Evolutionary conservation across 139 green algal genomes (phyloP).

Genomic region (Zygnema circumcarinatum): DNA sequence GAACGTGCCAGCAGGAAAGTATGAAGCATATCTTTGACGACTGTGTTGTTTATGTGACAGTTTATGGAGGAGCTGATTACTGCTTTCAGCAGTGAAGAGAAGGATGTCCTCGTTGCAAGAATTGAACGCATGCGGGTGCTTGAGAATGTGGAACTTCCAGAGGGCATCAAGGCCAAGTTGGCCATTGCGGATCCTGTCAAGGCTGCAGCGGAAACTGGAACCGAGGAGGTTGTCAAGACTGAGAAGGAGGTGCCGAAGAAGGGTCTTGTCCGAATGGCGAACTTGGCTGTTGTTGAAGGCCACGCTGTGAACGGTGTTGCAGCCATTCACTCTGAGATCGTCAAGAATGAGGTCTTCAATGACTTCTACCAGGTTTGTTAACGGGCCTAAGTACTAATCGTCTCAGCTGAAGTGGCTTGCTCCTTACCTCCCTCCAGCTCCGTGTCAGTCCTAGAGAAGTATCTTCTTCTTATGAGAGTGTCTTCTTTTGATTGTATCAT

Average conservation of each 20-base stretch:
- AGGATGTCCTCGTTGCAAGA: constrained; percentile 85
- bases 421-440: neutral
- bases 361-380: constrained; percentile 77
- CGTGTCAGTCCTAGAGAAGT: neutral
- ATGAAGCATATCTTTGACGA: neutral
- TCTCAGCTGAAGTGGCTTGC: neutral
- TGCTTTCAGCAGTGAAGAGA: constrained; percentile 72
- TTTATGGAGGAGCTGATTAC: constrained; percentile 39
- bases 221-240: constrained; percentile 19
- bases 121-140: constrained; percentile 76
- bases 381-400: neutral
- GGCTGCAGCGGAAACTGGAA: constrained; percentile 24
- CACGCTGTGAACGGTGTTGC: constrained; percentile 91
- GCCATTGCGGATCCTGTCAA: constrained; percentile 29
- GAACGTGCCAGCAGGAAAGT: neutral
- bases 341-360: constrained; percentile 90
- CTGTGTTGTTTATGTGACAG: no score
- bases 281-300: constrained; percentile 88
- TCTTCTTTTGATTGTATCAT: neutral
- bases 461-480: neutral
- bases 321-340: constrained; percentile 93
- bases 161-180: constrained; percentile 57
- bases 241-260: constrained; percentile 39
- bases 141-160: constrained; percentile 33
- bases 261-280: constrained; percentile 86